These are phyloP conservation scores for Solanum neorickii DNA, from an alignment of 257 asterid species.

Conservation along the genomic window DNA sequence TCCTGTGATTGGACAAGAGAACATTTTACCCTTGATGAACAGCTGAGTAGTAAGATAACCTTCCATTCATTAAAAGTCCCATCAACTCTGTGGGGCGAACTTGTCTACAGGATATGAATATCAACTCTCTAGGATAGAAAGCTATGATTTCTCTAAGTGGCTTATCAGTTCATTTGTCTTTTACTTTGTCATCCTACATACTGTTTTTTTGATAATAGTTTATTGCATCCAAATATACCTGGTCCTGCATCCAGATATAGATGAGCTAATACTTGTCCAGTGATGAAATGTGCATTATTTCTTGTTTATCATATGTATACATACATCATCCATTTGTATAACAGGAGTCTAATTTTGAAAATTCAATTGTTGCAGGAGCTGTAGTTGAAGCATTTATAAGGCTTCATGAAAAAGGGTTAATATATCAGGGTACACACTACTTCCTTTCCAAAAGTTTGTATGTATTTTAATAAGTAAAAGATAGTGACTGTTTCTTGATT, in stretches of 20 bases:
- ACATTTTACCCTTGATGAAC: slow-evolving; percentile 81
- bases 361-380: slow-evolving; percentile 55
- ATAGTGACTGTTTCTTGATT: neutral
- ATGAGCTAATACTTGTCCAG: neutral
- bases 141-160: neutral
- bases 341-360: neutral
- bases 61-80: slow-evolving; percentile 32
- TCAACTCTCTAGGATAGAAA: slow-evolving; percentile 5
- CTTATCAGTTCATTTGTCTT: neutral
- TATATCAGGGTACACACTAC: slow-evolving; percentile 67
- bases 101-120: neutral
- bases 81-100: slow-evolving; percentile 17
- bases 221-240: neutral
- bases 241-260: neutral
- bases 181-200: neutral
- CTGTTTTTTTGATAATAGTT: neutral
- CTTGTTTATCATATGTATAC: neutral
- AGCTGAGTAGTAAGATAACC: slow-evolving; percentile 91
- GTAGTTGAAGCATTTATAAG: slow-evolving; percentile 87
- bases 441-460: neutral
- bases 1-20: slow-evolving; percentile 99
- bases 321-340: neutral
- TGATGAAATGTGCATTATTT: neutral
- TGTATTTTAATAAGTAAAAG: neutral
- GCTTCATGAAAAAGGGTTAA: slow-evolving; percentile 94